Evolutionary conservation across 306 rosid species (phyloP).

Genomic region (Lupinus albus): DNA sequence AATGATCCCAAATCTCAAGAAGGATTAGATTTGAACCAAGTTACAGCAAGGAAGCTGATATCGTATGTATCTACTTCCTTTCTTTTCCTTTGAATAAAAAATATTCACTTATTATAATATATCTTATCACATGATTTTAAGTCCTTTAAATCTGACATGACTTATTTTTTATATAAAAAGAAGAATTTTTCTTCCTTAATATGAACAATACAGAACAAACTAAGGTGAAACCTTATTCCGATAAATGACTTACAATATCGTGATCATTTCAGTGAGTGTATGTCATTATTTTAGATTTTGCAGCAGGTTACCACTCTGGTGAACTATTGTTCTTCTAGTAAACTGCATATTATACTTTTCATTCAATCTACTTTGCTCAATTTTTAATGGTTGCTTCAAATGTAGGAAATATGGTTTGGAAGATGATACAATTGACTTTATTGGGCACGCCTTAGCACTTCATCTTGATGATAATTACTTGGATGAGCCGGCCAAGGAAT

Average conservation of each 20-base stretch:
- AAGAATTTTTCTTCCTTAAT: no score
- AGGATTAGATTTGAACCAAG: slow-evolving; percentile 69
- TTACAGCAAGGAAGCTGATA: slow-evolving; percentile 73
- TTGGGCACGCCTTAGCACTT: slow-evolving; percentile 92
- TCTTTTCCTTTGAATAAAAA: slow-evolving; percentile 1
- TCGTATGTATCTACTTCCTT: slow-evolving; percentile 46
- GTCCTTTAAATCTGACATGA: not conserved
- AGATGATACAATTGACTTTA: slow-evolving; percentile 79
- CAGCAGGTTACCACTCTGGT: not conserved
- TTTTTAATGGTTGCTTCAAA: slow-evolving; percentile 34
- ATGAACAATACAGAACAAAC: not conserved
- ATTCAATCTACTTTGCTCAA: slow-evolving; percentile 2
- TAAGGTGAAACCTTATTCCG: not conserved
- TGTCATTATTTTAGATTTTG: slow-evolving; percentile 14
- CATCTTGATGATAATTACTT: slow-evolving; percentile 76
- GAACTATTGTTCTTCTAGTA: slow-evolving; percentile 4
- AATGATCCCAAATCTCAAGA: slow-evolving; percentile 77
- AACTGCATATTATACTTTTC: slow-evolving; percentile 5
- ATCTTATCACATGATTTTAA: not conserved
- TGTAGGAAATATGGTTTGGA: slow-evolving; percentile 81
- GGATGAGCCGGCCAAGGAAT: slow-evolving; percentile 74
- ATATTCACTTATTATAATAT: not conserved
- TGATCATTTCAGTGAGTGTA: not conserved
- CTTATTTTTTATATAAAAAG: no score
- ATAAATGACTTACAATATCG: no score